phyloP scores from a whole-genome alignment of 768 basidiomycete species.

The Termitomyces sp. region DNA sequence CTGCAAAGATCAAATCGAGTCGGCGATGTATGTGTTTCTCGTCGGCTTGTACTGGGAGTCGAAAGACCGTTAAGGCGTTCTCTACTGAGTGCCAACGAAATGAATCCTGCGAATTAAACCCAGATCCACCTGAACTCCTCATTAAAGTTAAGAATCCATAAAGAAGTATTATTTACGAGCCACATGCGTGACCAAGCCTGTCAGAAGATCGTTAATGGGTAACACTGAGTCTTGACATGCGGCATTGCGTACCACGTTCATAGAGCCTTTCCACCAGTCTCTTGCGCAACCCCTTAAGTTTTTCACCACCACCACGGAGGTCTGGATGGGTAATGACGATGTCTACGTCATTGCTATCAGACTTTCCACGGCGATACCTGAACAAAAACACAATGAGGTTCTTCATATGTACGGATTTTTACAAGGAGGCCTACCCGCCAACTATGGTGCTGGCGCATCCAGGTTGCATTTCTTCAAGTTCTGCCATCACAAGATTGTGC shows the following conservation, averaged over 20 bases:
- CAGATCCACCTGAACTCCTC: conserved; percentile 44
- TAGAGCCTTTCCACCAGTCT: conserved; percentile 53
- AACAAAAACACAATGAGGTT: conserved; percentile 20
- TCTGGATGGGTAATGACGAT: conserved; percentile 79
- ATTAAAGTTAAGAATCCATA: not conserved
- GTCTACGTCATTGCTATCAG: conserved; percentile 79
- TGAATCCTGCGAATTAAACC: conserved; percentile 50
- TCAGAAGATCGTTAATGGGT: not conserved
- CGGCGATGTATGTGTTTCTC: conserved; percentile 50
- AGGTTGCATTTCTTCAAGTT: conserved; percentile 53
- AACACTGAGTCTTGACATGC: not conserved
- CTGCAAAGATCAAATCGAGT: conserved; percentile 80
- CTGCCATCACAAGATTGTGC: conserved; percentile 55
- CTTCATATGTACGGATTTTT: conserved; percentile 14
- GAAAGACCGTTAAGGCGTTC: conserved; percentile 79
- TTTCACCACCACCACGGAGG: conserved; percentile 29
- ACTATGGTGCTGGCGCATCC: conserved; percentile 74
- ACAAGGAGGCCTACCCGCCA: conserved; percentile 56
- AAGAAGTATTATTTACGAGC: conserved; percentile 52
- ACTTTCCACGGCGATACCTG: conserved; percentile 84
- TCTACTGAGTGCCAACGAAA: conserved; percentile 78
- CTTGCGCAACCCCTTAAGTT: conserved; percentile 58
- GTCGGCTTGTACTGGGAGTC: conserved; percentile 38
- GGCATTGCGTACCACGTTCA: conserved; percentile 39
- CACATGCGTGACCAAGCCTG: conserved; percentile 76